phyloP scores from a whole-genome alignment of 2,329 filamentous ascomycete species.

The Pseudogymnoascus verrucosus region DNA sequence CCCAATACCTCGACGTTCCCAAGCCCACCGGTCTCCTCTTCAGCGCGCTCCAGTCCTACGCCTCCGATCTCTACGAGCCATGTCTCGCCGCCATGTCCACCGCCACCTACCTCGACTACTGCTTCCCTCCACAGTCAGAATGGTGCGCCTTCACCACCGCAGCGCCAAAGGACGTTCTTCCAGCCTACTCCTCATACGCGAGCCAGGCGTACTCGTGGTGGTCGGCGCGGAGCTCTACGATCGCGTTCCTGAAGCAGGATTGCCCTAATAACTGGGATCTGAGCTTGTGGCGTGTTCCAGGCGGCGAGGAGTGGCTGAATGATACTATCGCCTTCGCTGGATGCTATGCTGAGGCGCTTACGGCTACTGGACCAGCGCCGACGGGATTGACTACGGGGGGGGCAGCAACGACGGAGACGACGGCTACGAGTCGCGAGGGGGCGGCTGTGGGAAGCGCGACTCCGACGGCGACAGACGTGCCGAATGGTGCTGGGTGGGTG shows the following conservation, averaged over 20 bases:
- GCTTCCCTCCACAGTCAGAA: neutral
- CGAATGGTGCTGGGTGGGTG: neutral
- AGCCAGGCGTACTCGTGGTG: neutral
- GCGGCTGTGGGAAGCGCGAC: neutral
- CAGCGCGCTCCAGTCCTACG: neutral
- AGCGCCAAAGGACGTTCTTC: neutral
- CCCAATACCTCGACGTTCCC: neutral
- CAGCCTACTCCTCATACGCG: neutral
- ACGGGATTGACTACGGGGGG: neutral
- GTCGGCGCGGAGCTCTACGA: neutral
- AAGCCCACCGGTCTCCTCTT: neutral
- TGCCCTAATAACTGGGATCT: neutral
- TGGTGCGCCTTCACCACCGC: neutral
- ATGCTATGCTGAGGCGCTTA: neutral
- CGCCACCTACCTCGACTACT: too few relatives aligned
- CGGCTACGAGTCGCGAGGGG: neutral
- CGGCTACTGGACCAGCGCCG: neutral
- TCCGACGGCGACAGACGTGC: neutral
- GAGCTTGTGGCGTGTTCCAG: neutral
- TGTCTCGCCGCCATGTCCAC: neutral
- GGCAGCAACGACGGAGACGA: neutral
- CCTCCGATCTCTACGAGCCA: neutral
- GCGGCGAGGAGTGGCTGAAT: neutral
- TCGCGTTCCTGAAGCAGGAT: neutral
- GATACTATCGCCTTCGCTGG: neutral